Percentiles rank a stretch among this genome's conserved stretches.
Conservation (phyloP, 2,329 filamentous ascomycete species). For the Pyrenochaeta sp. region DNA sequence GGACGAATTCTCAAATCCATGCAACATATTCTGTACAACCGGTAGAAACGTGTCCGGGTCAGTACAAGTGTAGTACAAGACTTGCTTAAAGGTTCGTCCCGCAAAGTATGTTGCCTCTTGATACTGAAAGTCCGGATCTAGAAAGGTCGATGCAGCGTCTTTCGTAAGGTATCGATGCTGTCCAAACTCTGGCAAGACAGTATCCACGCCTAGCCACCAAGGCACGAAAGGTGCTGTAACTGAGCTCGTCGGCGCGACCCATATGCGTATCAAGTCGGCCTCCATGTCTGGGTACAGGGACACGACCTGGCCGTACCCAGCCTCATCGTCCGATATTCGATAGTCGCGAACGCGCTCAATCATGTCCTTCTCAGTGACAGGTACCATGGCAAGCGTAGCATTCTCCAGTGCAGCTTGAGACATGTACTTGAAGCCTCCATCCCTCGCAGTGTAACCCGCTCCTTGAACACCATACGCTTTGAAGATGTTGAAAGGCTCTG, state of each 20-base stretch:
- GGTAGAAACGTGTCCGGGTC: slow-evolving; percentile 30
- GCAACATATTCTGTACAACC: slow-evolving; percentile 33
- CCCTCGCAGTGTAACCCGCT: slow-evolving; percentile 36
- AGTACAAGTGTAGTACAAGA: slow-evolving; percentile 41
- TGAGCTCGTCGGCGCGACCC: slow-evolving; percentile 44
- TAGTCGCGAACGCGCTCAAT: slow-evolving; percentile 50
- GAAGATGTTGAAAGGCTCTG: slow-evolving; percentile 47
- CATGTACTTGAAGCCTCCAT: slow-evolving; percentile 49
- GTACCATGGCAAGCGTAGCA: slow-evolving; percentile 52
- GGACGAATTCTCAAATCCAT: slow-evolving; percentile 36
- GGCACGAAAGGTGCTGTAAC: slow-evolving; percentile 45
- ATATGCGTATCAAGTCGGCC: slow-evolving; percentile 43
- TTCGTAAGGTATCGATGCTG: slow-evolving; percentile 47
- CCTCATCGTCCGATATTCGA: slow-evolving; percentile 46
- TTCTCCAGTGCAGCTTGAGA: slow-evolving; percentile 46
- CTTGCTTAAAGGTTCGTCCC: slow-evolving; percentile 36
- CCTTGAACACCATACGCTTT: slow-evolving; percentile 42
- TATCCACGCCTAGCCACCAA: slow-evolving; percentile 45
- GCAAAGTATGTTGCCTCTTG: slow-evolving; percentile 39
- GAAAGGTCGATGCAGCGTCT: slow-evolving; percentile 41
- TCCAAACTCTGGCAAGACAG: slow-evolving; percentile 39
- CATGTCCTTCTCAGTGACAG: slow-evolving; percentile 59
- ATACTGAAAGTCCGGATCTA: slow-evolving; percentile 43
- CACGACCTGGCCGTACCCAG: slow-evolving; percentile 47
- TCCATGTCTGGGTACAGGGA: slow-evolving; percentile 34